Conservation (phyloP, 805 yeast genomes). For the Monosporozyma solicola region DNA sequence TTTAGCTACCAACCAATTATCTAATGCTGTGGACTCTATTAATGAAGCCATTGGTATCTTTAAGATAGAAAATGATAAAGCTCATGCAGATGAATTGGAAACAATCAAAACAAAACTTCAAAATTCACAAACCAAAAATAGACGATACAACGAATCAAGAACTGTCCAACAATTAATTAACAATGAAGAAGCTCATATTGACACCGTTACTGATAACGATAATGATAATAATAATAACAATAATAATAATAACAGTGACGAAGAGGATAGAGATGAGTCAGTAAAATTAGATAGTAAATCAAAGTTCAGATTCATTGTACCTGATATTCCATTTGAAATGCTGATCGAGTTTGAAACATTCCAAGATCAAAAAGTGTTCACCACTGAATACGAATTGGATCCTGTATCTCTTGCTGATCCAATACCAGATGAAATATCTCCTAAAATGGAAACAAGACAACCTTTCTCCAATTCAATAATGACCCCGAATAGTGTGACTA, state of each 20-base stretch:
- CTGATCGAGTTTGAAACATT: conserved; percentile 15
- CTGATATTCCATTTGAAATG: conserved; percentile 17
- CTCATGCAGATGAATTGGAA: conserved; percentile 2
- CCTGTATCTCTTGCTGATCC: neutral
- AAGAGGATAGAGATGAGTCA: neutral
- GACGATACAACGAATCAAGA: neutral
- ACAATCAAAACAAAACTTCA: neutral
- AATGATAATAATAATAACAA: too few relatives aligned
- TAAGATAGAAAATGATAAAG: conserved; percentile 8
- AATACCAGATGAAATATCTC: neutral
- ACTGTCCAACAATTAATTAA: neutral
- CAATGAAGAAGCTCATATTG: neutral
- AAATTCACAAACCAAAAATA: neutral
- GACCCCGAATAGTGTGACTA: neutral
- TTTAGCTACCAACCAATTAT: conserved; percentile 12
- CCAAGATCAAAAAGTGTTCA: conserved; percentile 12
- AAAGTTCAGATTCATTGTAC: conserved; percentile 8
- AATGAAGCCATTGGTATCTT: conserved; percentile 12
- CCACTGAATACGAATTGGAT: conserved; percentile 4
- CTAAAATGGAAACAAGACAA: neutral
- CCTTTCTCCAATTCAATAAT: neutral
- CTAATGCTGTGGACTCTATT: conserved; percentile 16
- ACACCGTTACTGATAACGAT: neutral
- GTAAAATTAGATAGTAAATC: neutral
- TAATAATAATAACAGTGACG: neutral